phyloP scores from a whole-genome alignment of 2,329 filamentous ascomycete species.

The Cordyceps cicadae region DNA sequence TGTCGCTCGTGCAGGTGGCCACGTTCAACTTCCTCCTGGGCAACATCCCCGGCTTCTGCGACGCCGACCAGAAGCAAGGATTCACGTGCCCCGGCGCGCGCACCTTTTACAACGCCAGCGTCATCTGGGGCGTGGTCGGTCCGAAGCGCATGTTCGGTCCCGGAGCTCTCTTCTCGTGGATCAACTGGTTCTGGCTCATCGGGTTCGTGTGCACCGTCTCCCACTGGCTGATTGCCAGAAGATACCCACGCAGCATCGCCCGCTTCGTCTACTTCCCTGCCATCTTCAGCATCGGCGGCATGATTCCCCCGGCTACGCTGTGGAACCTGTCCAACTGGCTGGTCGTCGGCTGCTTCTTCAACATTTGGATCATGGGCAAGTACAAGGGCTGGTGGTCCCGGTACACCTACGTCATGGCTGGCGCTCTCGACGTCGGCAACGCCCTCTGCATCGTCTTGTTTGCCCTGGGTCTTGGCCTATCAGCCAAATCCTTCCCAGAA shows the following conservation, averaged over 20 bases:
- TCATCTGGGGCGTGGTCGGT: conserved; percentile 50
- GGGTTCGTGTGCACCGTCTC: conserved; percentile 39
- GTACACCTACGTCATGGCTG: conserved; percentile 54
- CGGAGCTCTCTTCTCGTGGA: conserved; percentile 34
- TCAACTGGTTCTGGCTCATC: conserved; percentile 50
- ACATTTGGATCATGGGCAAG: conserved; percentile 40
- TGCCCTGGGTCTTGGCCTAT: conserved; percentile 37
- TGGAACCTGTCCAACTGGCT: conserved; percentile 49
- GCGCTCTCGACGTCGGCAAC: conserved; percentile 50
- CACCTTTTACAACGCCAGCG: conserved; percentile 49
- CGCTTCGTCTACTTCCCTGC: conserved; percentile 45
- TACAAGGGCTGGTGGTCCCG: conserved; percentile 48
- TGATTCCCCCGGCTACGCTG: conserved; percentile 47
- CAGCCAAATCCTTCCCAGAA: conserved; percentile 19
- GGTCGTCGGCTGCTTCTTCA: conserved; percentile 47
- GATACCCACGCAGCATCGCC: conserved; percentile 32
- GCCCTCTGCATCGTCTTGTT: conserved; percentile 49
- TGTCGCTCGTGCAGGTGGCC: conserved; percentile 22
- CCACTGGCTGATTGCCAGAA: conserved; percentile 40
- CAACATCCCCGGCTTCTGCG: conserved; percentile 42
- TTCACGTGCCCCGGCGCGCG: conserved; percentile 46
- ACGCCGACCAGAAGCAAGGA: conserved; percentile 32
- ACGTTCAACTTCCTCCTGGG: conserved; percentile 26
- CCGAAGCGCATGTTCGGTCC: conserved; percentile 25
- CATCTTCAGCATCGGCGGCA: conserved; percentile 41